Conservation (phyloP, 129 eudicot species). For the Lonicera japonica region DNA sequence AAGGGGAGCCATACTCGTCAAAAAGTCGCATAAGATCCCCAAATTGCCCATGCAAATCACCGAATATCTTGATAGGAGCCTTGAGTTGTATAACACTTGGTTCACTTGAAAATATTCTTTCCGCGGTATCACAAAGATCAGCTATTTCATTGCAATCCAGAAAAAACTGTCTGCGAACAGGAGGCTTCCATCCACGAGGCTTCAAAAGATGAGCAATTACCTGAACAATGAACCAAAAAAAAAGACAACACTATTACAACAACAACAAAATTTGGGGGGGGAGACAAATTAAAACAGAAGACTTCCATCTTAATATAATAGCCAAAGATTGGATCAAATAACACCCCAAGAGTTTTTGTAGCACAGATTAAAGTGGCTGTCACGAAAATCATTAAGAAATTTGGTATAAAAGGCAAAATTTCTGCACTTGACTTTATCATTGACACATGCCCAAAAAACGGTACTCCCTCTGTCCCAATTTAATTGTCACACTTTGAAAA, state of each 20-base stretch:
- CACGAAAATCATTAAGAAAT: too few species aligned
- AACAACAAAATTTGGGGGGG: too few species aligned
- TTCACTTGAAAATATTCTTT: conserved; percentile 81
- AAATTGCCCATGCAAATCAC: conserved; percentile 96
- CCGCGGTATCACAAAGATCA: conserved; percentile 93
- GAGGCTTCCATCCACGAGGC: conserved; percentile 99
- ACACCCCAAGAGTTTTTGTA: too few species aligned
- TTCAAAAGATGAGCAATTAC: conserved; percentile 76
- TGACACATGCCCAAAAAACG: too few species aligned
- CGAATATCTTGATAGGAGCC: conserved; percentile 97
- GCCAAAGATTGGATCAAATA: too few species aligned
- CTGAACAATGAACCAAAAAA: conserved; percentile 22
- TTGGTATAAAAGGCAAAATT: too few species aligned
- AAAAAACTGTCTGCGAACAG: conserved; percentile 84
- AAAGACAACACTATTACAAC: neutral
- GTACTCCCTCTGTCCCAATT: too few species aligned
- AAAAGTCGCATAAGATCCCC: conserved; percentile 98
- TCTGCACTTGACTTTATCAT: too few species aligned
- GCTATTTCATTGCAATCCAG: conserved; percentile 92
- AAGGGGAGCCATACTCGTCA: conserved; percentile 97
- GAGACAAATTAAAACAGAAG: too few species aligned
- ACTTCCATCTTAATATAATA: too few species aligned
- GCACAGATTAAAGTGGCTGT: too few species aligned
- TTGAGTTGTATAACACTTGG: conserved; percentile 83
- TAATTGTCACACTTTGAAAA: too few species aligned